Evolutionary conservation across 148 eudicot species (phyloP).

Genomic region (Linanthus parryae): DNA sequence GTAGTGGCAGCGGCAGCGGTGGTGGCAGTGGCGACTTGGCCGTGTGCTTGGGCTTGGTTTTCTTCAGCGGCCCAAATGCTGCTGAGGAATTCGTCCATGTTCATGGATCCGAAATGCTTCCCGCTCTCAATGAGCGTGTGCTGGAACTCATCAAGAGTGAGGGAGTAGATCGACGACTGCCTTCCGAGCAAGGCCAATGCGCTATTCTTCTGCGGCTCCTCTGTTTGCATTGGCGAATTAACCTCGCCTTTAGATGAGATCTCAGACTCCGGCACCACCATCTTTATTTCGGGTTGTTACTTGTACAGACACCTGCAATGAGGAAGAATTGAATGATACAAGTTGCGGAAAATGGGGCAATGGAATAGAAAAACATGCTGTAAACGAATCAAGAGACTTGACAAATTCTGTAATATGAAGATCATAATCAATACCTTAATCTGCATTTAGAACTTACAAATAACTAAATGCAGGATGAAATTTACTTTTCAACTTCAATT

Average conservation of each 20-base stretch:
- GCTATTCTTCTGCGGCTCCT: constrained; percentile 17
- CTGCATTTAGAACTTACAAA: no score
- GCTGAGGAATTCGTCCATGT: constrained; percentile 92
- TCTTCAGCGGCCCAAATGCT: constrained; percentile 97
- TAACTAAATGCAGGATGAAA: no score
- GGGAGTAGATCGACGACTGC: constrained; percentile 69
- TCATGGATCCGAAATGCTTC: constrained; percentile 89
- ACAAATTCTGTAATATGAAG: no score
- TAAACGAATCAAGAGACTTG: no score
- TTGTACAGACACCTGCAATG: no score
- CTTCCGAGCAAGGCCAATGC: constrained; percentile 36
- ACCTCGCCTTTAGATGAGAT: constrained; percentile 26
- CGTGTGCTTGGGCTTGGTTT: constrained; percentile 32
- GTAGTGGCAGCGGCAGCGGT: neutral
- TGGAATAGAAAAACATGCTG: no score
- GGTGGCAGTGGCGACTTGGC: neutral
- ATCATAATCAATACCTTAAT: no score
- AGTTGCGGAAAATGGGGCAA: no score
- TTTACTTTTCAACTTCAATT: no score
- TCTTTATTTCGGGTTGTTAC: no score
- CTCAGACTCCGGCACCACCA: constrained; percentile 24
- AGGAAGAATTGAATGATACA: no score
- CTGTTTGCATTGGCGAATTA: constrained; percentile 21
- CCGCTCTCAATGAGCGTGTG: constrained; percentile 61
- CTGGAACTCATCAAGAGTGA: constrained; percentile 90